Base-by-base conservation (phyloP, 306 rosid species). In the Vicia faba region DNA sequence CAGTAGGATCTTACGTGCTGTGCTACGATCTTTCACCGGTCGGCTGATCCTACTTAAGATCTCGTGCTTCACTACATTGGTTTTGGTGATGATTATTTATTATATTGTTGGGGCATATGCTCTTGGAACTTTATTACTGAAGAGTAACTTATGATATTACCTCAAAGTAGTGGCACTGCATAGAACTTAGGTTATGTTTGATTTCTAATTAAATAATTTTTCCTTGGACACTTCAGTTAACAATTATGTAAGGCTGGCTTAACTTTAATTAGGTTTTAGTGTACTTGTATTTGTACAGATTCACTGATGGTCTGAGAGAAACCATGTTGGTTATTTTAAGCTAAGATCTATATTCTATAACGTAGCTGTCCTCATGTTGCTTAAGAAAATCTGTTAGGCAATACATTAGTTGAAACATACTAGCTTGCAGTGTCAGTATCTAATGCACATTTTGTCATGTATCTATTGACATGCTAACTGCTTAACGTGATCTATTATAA, bases 141-240 rank as follows among this genome's bases (percentile, higher is more conserved):
- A 76, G 54, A 64, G 26, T 80, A 68, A 13, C 45, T 76, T 70
- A 73, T 63, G 63, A 69, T 54, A 31, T 49, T 63, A 69, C 69
- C 55, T 73, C 41, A 38, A 13, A 43, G 57, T 13, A 35, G 62
- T 26, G 49, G 70, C 31, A 23, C 16, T 33, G 41, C 59, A 13
- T 40, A 71, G 25, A 61, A 51, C 48, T 11, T 49, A 58, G 44
- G 28, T 41, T 58, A 26, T 25, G 26, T 31, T 15, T 39, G 48
- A 29, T 57, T 40, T 25, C 35, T 60, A 61, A 57, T 61, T 23
- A 41, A 49, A 31, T 33, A n/a, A 19, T n/a, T 36, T 29, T 12
- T 11, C 39, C 16, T 56, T 76, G 64, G 53, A 62, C 38, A 29
- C 66, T 61, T 61, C 39, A 14, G 63, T 64, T 33, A 61, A 40